Conservation (phyloP, 2,329 filamentous ascomycete genomes). For the Mollisia scopiformis region DNA sequence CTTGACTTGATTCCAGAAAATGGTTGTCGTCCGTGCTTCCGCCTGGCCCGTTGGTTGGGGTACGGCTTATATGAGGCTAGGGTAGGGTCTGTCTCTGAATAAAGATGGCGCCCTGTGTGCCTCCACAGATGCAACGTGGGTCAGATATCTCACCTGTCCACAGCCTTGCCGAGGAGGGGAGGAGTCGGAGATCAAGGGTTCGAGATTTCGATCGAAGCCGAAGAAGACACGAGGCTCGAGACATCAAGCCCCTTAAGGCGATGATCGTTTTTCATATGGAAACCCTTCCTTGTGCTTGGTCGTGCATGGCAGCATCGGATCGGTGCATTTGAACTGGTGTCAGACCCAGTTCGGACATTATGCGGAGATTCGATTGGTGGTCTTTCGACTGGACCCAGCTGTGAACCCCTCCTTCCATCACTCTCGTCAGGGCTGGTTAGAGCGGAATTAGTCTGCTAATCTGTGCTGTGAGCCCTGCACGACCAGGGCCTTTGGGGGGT, state of each 20-base stretch:
- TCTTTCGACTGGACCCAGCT: too few relatives aligned
- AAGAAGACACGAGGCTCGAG: slow-evolving; percentile 21
- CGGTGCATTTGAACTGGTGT: slow-evolving; percentile 9
- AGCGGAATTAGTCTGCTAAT: slow-evolving; percentile 9
- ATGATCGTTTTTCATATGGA: slow-evolving; percentile 13
- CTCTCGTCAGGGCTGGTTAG: too few relatives aligned
- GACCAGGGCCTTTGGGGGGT: slow-evolving; percentile 5
- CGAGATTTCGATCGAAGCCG: slow-evolving; percentile 16
- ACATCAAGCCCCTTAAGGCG: slow-evolving; percentile 17
- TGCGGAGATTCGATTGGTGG: slow-evolving; percentile 9
- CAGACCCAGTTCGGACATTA: slow-evolving; percentile 28
- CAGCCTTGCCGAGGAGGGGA: slow-evolving; percentile 14
- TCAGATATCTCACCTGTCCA: slow-evolving; percentile 6
- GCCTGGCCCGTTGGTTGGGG: slow-evolving; percentile 17
- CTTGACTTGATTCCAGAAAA: slow-evolving; percentile 22
- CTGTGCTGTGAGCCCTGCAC: slow-evolving; percentile 8
- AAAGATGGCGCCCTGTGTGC: background rate
- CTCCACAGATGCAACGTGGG: slow-evolving; percentile 20
- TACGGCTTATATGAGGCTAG: background rate
- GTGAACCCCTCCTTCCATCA: background rate
- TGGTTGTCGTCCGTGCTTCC: slow-evolving; percentile 24
- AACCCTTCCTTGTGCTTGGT: background rate
- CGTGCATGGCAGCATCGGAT: background rate
- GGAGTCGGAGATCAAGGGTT: slow-evolving; percentile 7
- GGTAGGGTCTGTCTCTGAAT: background rate